Evolutionary conservation across 345 rosid genomes (phyloP), one percentile per base, ranked within the genome.

Genomic region (Ricinus communis): DNA sequence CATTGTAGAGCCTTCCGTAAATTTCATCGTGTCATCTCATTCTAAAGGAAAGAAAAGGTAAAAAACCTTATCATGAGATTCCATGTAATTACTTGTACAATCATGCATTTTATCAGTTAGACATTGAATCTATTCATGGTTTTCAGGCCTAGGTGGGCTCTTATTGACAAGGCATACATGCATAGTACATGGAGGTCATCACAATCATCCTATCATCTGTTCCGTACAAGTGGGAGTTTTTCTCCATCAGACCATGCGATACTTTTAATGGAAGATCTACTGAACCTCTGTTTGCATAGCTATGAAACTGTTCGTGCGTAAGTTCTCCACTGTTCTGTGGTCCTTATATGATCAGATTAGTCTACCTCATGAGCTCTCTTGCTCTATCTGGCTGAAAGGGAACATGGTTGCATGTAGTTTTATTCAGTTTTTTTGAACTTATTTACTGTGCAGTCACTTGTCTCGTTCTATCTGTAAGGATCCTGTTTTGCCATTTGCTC

Each of bases 61-160:
- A 64, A 52, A 43, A 45, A 24, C 57, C 65, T 36, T 54, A 45
- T 53, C 30, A n/a, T 64, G 59, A 70, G 64, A 40, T 73, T 49
- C 12, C 41, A 24, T 71, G 22, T 36, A 43, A 56, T 74, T 77
- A 58, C 58, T 57, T 33, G 63, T 69, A 53, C 53, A 18, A 33
- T 31, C 61, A 67, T 62, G 58, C 28, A 53, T 30, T 51, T 55
- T 63, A 55, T 47, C 21, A 40, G 40, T 43, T 28, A 22, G 49
- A 38, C 7, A 51, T 74, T 70, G 36, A 77, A 74, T 72, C 31
- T 50, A 51, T 66, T 77, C 28, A 66, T 73, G 75, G 65, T 51
- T 76, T 81, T 58, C 83, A 95, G 99, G 87, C 99, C 99, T 72
- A 82, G 97, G 78, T 95, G 99, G 99, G 97, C 99, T 61, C 91